Percentiles rank a stretch among this genome's conserved stretches.
Evolutionary conservation across 179 eudicot species (phyloP).

Genomic region (Camellia oleifera): DNA sequence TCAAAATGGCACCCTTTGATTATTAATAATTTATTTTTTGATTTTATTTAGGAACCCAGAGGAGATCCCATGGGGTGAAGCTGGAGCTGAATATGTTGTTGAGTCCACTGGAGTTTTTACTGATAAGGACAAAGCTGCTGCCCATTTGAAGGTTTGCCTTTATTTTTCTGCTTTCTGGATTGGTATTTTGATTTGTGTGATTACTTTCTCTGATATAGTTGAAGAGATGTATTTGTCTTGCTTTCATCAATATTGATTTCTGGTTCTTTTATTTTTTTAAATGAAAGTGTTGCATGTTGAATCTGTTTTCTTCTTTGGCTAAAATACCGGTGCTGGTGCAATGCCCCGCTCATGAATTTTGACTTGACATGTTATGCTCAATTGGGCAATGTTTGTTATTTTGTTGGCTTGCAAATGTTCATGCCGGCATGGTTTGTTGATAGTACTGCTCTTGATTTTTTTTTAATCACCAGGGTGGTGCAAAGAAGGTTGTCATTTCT

Average conservation of each 20-base stretch:
- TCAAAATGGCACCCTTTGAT: not conserved
- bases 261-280: not conserved
- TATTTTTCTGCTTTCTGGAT: not conserved
- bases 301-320: not conserved
- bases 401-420: not conserved
- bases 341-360: too few species aligned
- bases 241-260: not conserved
- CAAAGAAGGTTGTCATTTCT: conserved; percentile 59
- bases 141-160: conserved; percentile 56
- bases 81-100: conserved; percentile 60
- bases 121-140: conserved; percentile 69
- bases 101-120: conserved; percentile 74
- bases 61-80: conserved; percentile 69
- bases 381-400: not conserved
- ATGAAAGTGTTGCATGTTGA: not conserved
- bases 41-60: conserved; percentile 46
- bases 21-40: not conserved
- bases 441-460: not conserved
- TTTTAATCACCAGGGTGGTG: conserved; percentile 48
- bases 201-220: not conserved
- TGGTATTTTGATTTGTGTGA: not conserved
- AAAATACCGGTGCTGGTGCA: too few species aligned
- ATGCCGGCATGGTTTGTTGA: too few species aligned
- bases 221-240: not conserved
- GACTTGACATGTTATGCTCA: not conserved